Evolutionary conservation across 495 filamentous ascomycete genomes (phyloP).

Genomic region (Hyaloscypha variabilis): DNA sequence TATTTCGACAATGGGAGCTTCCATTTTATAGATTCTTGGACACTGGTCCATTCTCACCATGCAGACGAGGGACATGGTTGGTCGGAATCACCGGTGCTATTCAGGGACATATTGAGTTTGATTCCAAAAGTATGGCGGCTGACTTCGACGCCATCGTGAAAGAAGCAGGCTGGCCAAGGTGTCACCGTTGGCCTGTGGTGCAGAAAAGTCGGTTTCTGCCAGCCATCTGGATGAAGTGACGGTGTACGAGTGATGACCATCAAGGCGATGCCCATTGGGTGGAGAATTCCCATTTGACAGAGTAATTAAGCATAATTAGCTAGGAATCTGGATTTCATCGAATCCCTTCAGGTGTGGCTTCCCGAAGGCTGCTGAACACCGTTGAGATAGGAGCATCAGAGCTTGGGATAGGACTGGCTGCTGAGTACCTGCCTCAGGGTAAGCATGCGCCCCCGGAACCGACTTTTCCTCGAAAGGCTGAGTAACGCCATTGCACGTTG

Average conservation of each 20-base stretch:
- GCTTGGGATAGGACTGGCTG: background rate
- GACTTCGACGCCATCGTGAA: constrained; percentile 6
- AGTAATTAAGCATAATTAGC: constrained; percentile 3
- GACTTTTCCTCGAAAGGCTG: background rate
- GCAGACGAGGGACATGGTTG: background rate
- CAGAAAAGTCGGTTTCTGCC: background rate
- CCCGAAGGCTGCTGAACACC: background rate
- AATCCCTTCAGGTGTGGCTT: background rate
- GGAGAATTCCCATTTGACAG: background rate
- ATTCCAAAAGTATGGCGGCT: constrained; percentile 7
- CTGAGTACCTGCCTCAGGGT: background rate
- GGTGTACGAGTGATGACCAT: background rate
- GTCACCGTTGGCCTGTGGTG: background rate
- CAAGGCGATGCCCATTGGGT: background rate
- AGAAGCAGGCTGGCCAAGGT: background rate
- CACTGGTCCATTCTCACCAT: background rate
- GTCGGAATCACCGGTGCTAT: background rate
- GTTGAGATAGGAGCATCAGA: background rate
- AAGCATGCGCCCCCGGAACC: background rate
- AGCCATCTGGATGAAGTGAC: background rate
- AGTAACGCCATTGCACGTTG: background rate
- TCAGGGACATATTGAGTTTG: background rate
- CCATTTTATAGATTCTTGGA: constrained; percentile 9
- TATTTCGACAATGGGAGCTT: background rate
- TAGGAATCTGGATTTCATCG: background rate